These are phyloP conservation scores for Lactarius hatsudake DNA, from an alignment of 768 basidiomycete genomes.

Conservation along the genomic window DNA sequence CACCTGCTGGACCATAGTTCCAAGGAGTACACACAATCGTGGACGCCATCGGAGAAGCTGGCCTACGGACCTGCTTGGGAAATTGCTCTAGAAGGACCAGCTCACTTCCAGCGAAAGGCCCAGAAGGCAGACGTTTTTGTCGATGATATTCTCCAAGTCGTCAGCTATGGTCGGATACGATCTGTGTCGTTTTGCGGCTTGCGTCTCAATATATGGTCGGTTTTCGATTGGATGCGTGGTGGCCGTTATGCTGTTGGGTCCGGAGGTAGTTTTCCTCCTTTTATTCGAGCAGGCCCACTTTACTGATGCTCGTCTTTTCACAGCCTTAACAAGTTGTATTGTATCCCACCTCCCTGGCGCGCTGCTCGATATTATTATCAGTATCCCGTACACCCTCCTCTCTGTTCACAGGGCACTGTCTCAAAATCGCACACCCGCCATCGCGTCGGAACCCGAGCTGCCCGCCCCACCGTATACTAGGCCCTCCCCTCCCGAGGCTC, in stretches of 20 bases:
- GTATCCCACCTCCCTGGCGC: slow-evolving; percentile 68
- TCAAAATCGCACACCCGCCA: slow-evolving; percentile 46
- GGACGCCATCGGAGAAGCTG: slow-evolving; percentile 71
- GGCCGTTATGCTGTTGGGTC: slow-evolving; percentile 73
- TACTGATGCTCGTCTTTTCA: slow-evolving; percentile 6
- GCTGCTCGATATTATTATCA: slow-evolving; percentile 62
- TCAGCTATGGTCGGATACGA: slow-evolving; percentile 51
- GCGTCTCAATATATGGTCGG: slow-evolving; percentile 45
- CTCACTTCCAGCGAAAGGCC: slow-evolving; percentile 48
- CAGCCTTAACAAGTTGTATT: slow-evolving; percentile 66
- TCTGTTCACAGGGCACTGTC: slow-evolving; percentile 60
- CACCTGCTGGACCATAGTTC: slow-evolving; percentile 37
- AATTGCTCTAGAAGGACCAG: slow-evolving; percentile 42
- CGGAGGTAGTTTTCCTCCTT: slow-evolving; percentile 54
- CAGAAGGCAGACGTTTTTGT: slow-evolving; percentile 59
- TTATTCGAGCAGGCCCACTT: neutral
- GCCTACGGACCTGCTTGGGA: slow-evolving; percentile 71
- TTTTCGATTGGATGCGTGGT: slow-evolving; percentile 59
- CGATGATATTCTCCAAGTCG: slow-evolving; percentile 54
- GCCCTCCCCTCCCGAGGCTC: slow-evolving; percentile 33
- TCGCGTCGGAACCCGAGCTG: slow-evolving; percentile 19
- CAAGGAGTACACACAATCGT: slow-evolving; percentile 54
- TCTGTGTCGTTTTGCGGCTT: slow-evolving; percentile 44
- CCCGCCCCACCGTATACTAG: neutral
- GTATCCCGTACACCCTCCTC: slow-evolving; percentile 63